phyloP scores from a whole-genome alignment of 805 yeast genomes.

The Starmerella lactis-condensi region DNA sequence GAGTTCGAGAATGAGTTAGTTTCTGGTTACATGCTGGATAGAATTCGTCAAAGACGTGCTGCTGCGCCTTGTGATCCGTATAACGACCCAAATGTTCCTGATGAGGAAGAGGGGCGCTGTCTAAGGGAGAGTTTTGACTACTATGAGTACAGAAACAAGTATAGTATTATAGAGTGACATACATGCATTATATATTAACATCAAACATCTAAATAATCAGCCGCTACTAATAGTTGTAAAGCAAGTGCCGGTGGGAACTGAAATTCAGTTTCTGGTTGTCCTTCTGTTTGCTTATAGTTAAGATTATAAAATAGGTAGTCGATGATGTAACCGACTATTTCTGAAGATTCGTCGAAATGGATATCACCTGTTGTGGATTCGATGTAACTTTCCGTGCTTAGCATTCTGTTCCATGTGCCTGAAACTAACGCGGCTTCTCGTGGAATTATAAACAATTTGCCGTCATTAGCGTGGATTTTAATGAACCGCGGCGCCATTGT shows the following conservation, averaged over 20 bases:
- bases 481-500: slow-evolving; percentile 27
- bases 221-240: slow-evolving; percentile 74
- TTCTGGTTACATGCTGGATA: slow-evolving; percentile 22
- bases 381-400: slow-evolving; percentile 29
- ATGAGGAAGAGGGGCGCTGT: no score
- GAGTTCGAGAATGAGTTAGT: slow-evolving; percentile 6
- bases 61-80: slow-evolving; percentile 13
- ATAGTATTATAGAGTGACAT: no score
- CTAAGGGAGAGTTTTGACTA: no score
- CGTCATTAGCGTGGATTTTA: slow-evolving; percentile 57
- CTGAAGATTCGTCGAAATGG: slow-evolving; percentile 42
- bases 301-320: slow-evolving; percentile 66
- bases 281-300: slow-evolving; percentile 32
- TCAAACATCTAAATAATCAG: slow-evolving; percentile 53
- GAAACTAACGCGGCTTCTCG: slow-evolving; percentile 63
- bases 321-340: slow-evolving; percentile 55
- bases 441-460: slow-evolving; percentile 39
- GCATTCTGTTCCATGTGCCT: slow-evolving; percentile 42
- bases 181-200: no score
- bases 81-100: no score
- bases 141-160: no score
- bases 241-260: slow-evolving; percentile 90
- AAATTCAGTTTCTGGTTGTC: slow-evolving; percentile 30
- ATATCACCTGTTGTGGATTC: slow-evolving; percentile 43
- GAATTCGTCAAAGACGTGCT: slow-evolving; percentile 18